Percentiles rank a stretch among this genome's conserved stretches.
Conservation (phyloP, 2,329 filamentous ascomycete genomes). For the Orbilia ellipsospora region DNA sequence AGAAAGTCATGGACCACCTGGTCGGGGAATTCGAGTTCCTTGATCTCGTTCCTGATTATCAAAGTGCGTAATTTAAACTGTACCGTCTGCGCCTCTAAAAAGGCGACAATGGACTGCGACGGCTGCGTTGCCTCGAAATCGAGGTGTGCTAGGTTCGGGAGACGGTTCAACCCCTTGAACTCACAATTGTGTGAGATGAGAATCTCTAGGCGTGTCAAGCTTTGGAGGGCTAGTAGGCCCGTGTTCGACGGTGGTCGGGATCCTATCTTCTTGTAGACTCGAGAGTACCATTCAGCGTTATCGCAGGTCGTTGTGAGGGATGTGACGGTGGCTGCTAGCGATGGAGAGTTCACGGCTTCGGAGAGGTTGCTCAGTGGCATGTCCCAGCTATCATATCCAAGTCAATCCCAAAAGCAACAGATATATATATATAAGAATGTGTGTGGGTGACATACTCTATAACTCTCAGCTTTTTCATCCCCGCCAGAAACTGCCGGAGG, state of each 20-base stretch:
- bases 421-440: too few relatives aligned
- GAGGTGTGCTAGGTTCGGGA: constrained; percentile 6
- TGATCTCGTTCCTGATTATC: constrained; percentile 9
- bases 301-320: neutral
- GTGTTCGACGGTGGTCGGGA: too few relatives aligned
- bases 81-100: constrained; percentile 7
- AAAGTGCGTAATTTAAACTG: constrained; percentile 19
- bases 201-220: constrained; percentile 11
- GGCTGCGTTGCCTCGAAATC: neutral
- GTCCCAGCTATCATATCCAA: constrained; percentile 4
- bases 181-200: neutral
- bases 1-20: constrained; percentile 2
- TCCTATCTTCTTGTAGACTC: neutral
- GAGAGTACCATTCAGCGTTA: neutral
- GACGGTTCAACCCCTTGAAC: neutral
- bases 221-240: neutral
- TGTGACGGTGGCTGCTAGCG: constrained; percentile 9
- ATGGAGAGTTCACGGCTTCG: neutral
- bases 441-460: too few relatives aligned
- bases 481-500: constrained; percentile 4
- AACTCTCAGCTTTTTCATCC: constrained; percentile 2
- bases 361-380: constrained; percentile 3
- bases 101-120: neutral
- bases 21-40: neutral
- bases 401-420: too few relatives aligned